Base-by-base conservation (phyloP, 2,329 filamentous ascomycete species). In the Colletotrichum lupini region DNA sequence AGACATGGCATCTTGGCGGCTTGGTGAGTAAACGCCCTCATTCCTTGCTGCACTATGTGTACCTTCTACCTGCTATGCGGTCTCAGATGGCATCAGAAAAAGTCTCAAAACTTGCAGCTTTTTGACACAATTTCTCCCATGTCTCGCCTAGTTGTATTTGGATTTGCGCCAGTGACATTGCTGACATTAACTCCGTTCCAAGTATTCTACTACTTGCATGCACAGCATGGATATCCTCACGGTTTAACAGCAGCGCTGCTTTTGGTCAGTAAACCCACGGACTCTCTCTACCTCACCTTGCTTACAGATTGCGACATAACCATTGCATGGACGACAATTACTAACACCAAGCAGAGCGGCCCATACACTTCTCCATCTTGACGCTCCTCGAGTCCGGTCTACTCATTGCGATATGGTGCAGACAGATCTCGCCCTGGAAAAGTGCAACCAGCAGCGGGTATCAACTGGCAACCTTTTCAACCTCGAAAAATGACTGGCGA, bases 231-330 rank as follows among this genome's bases (percentile, higher is more conserved):
- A 67, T 82, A 67, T 80, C 79, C 26, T 78, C 76, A 16, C 77
- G 82, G 70, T 83, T 80, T 72, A 79, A 80, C 68, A 78, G 73
- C 66, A 83, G 81, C 72, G 80, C 81, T 53, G 80, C 81, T 22
- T 83, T 83, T 73, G 81, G 82, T 83, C 81, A 74, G 76, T 60
- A 28, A 24, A 1, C 19, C 12, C n/a, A 6, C 35, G 19, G 28
- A 11, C 35, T 42, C 37, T 42, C 14, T 42, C 14, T 35, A 49
- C 26, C 16, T 14, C 4, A 19, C 26, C 8, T 46, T 1, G 7
- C 11, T 6, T 56, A 9, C 49, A 26, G 19, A 12, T 26, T 14
- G 4, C 11, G n/a, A 16, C 14, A 19, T 24, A 22, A 9, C 9
- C 37, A 60, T 42, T 12, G 59, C 8, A 35, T 24, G 9, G 19